Evolutionary conservation across 257 asterid genomes (phyloP), one percentile per base, ranked within the genome.

Genomic region (Perilla frutescens): DNA sequence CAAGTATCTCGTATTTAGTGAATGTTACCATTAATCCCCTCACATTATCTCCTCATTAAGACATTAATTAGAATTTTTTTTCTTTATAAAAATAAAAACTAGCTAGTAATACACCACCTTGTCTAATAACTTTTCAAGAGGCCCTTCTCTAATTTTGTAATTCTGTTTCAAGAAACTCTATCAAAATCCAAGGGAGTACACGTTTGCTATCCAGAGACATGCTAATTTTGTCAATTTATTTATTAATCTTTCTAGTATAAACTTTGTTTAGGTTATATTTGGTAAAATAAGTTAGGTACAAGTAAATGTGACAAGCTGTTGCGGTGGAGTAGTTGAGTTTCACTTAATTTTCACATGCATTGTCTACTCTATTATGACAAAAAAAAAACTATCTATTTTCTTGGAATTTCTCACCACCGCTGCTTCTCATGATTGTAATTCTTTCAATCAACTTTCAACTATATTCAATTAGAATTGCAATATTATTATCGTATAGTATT

Each of bases 251-350:
- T 29, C n/a, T 41, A 10, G 55, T 15, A 64, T 64, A 10, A 9
- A 43, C 13, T 44, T 6, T 43, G 44, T 2, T 64, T 20, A 11
- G 39, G 26, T 26, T 45, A 48, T 65, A 26, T 65, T 4, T 20
- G 53, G 62, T 9, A 36, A 60, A 58, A 60, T 36, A 15, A 9
- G 76, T 60, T 15, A 36, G 62, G 62, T 61, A 39, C 53, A 34
- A 60, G 62, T 60, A 49, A 61, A 61, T 11, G 51, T 10, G 76
- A 47, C 50, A 12, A 32, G 29, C 10, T 7, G 69, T 41, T 57
- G 43, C 13, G 61, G 68, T 49, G 65, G 76, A 71, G 76, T 72
- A 26, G 76, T 72, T 72, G 76, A 49, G 54, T 61, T 47, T 20
- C 61, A 53, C 36, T 71, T 36, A 49, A 36, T n/a, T 14, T 56